A percentile compares a stretch with the other conserved stretches of the same genome.
phyloP scores from a whole-genome alignment of 768 basidiomycete species.

The Baorangia bicolor region DNA sequence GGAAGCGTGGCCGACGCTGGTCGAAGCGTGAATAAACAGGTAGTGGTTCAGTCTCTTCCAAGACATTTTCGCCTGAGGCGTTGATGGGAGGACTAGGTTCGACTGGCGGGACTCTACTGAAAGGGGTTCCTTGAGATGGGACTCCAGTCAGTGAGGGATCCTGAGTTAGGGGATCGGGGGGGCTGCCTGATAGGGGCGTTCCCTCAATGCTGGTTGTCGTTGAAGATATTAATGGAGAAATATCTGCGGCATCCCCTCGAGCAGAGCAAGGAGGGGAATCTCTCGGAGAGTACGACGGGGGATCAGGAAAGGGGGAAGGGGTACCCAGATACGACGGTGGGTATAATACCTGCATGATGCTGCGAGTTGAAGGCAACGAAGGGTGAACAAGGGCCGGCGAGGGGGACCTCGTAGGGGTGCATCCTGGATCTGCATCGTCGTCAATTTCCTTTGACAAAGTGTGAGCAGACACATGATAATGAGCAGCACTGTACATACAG shows the following conservation, averaged over 20 bases:
- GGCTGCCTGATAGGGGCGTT: not conserved
- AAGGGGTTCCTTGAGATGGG: constrained; percentile 3
- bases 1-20: constrained; percentile 16
- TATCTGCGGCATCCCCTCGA: not conserved
- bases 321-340: constrained; percentile 18
- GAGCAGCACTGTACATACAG: constrained; percentile 1
- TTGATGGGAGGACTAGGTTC: not conserved
- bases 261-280: not conserved
- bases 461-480: constrained; percentile 3
- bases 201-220: not conserved
- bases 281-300: constrained; percentile 21
- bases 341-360: constrained; percentile 29
- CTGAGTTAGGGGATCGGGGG: constrained; percentile 6
- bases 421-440: not conserved
- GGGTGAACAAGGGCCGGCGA: not conserved
- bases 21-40: constrained; percentile 33
- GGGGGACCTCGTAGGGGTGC: not conserved
- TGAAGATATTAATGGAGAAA: not conserved
- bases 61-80: not conserved
- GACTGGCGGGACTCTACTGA: not conserved
- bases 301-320: constrained; percentile 9
- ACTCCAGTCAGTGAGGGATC: constrained; percentile 19
- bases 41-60: constrained; percentile 10
- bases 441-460: constrained; percentile 4
- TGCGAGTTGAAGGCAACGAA: constrained; percentile 20